Evolutionary conservation across 352 stramenopile genomes (phyloP), one percentile per base, ranked within the genome.

Genomic region (Globisporangium yorkense): DNA sequence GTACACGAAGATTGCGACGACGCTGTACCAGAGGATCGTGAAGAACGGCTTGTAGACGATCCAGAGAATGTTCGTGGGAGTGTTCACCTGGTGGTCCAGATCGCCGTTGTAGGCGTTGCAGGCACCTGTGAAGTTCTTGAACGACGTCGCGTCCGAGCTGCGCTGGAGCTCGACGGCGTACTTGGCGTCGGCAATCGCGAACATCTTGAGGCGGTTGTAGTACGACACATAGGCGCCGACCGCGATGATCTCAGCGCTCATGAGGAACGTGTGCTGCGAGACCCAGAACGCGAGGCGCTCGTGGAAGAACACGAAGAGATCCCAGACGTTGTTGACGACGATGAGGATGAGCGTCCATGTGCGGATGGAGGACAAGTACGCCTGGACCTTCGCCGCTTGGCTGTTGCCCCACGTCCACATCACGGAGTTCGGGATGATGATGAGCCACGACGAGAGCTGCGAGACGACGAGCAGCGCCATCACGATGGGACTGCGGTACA

Each of bases 401-500:
- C 68, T 78, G 52, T 55, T 56, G 40, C 70, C 70, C 55, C 75
- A 77, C 10, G 63, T 69, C 60, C 70, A 84, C 35, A 83, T 70
- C 37, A 76, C 64, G 29, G 75, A 66, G 33, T 84, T 78, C 1
- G 74, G 75, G 16, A 84, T 54, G 33, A 68, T 62, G 2, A 78
- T 60, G n/a, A 77, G 47, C 80, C 80, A 88, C 27, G 77, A 89
- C 51, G 35, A 10, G 21, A 56, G 1, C 21, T 61, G 49, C 18
- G 40, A 27, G 9, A 60, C 45, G 20, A 51, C 1, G 18, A 57
- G 15, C 16, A 57, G 27, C 18, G 39, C 21, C 15, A 41, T 40
- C 24, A 49, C 21, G 46, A 88, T 49, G 37, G 78, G 33, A 5
- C 68, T 65, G 69, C 71, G 84, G 20, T 54, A 69, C 33, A 70